Evolutionary conservation across 2,329 filamentous ascomycete species (phyloP), one percentile per base, ranked within the genome.

Genomic region (Aspergillus flavus): DNA sequence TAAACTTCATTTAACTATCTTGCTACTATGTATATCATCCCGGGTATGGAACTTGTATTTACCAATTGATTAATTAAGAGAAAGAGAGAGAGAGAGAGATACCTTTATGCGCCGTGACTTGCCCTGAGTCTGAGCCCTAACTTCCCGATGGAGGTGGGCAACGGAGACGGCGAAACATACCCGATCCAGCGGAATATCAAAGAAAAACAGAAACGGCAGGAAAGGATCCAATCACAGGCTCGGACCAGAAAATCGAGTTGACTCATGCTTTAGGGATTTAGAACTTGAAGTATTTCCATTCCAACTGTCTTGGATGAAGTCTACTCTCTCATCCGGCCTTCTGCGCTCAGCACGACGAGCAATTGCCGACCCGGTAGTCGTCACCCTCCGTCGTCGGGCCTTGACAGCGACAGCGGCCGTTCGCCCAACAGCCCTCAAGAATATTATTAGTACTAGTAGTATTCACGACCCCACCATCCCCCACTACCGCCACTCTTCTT

Each of bases 401-500:
- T 19, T 52, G 48, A 52, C 48, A 52, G 48, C 48, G 48, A 52
- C 48, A 39, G 52, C 52, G 34, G 52, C 52, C 52, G 14, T 36
- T 23, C 52, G 52, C 32, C 52, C 52, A 55, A 41, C 52, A 55
- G 32, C 21, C 52, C 52, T 39, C n/a, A 39, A 39, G 52, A 55
- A 26, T 55, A 55, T 39, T 54, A 54, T 39, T 55, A 39, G 16
- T 34, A 53, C 48, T 52, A 52, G 19, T 53, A 32, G 32, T 26
- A 55, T 26, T 55, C 52, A 55, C 14, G 52, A 55, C 52, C 52
- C 52, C 52, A 55, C 52, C 52, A 55, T 26, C 52, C 52, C 52
- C 52, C 52, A 55, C 52, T 55, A 55, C 52, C 52, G 52, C 52
- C 52, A 55, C 52, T 54, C 30, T 54, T 54, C 52, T 9, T 55